Conservation (phyloP, 345 rosid genomes). For the Citrus unshiu region DNA sequence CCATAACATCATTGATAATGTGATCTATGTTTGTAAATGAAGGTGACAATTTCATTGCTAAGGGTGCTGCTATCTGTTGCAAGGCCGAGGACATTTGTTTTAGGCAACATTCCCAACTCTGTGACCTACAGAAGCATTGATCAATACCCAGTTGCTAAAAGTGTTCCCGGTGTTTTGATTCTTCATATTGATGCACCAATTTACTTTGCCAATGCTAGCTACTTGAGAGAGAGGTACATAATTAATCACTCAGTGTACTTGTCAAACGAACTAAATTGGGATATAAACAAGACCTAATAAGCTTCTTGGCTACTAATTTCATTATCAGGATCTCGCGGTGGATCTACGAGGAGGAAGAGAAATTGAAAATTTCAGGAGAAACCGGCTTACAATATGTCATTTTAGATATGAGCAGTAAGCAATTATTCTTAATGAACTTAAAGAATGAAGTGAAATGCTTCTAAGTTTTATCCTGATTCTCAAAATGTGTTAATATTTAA, state of each 20-base stretch:
- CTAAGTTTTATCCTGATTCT: background rate
- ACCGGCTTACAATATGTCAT: conserved; percentile 64
- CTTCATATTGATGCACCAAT: conserved; percentile 86
- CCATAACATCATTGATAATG: background rate
- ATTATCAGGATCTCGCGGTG: conserved; percentile 69
- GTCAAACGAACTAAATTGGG: background rate
- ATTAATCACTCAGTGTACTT: background rate
- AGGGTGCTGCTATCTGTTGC: conserved; percentile 71
- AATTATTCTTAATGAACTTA: background rate
- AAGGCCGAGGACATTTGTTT: conserved; percentile 64
- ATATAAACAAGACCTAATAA: background rate
- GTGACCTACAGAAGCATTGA: conserved; percentile 68
- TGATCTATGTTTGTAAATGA: conserved; percentile 1
- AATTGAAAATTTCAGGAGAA: conserved; percentile 54
- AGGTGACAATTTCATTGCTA: conserved; percentile 68
- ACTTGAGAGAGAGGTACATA: conserved; percentile 82
- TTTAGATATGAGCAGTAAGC: conserved; percentile 70
- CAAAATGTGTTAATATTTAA: conserved; percentile 15
- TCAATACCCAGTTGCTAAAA: conserved; percentile 64
- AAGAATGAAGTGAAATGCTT: background rate
- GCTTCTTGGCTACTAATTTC: background rate
- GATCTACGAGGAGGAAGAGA: conserved; percentile 83
- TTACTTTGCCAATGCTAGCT: conserved; percentile 82
- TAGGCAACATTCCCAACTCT: conserved; percentile 87
- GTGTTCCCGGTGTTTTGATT: conserved; percentile 69